A percentile compares a stretch with the other conserved stretches of the same genome.
Evolutionary conservation across 306 rosid species (phyloP).

Genomic region (Castanospermum australe): DNA sequence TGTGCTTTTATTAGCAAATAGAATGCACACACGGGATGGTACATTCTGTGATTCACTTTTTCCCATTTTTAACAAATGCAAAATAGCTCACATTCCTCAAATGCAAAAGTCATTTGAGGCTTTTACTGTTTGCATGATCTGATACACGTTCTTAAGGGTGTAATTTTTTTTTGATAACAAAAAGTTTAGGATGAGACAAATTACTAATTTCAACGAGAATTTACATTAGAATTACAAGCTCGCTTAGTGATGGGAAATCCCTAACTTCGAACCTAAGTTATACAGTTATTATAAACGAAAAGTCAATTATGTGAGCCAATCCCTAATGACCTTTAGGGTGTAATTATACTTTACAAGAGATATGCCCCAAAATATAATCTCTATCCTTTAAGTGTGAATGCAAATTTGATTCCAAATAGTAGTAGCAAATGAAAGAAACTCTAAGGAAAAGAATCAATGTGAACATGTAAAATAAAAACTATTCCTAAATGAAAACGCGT

Average conservation of each 20-base stretch:
- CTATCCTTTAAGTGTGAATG: slow-evolving; percentile 42
- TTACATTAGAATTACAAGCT: too few species aligned
- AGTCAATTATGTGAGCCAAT: too few species aligned
- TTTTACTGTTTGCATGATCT: slow-evolving; percentile 23
- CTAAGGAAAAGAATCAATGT: slow-evolving; percentile 13
- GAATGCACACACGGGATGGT: slow-evolving; percentile 10
- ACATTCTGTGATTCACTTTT: neutral
- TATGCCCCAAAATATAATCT: slow-evolving; percentile 11
- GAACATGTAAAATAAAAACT: slow-evolving; percentile 20
- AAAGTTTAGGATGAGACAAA: too few species aligned
- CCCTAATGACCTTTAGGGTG: too few species aligned
- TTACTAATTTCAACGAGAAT: too few species aligned
- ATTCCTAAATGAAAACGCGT: slow-evolving; percentile 30
- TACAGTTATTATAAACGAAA: too few species aligned
- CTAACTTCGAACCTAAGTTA: too few species aligned
- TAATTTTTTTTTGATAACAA: too few species aligned
- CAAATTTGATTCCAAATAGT: slow-evolving; percentile 1
- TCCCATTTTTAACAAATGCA: slow-evolving; percentile 15
- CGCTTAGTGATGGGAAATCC: too few species aligned
- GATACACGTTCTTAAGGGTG: slow-evolving; percentile 16
- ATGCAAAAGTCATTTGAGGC: neutral
- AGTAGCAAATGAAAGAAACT: slow-evolving; percentile 2
- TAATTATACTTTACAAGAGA: slow-evolving; percentile 13
- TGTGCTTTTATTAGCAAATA: slow-evolving; percentile 12
- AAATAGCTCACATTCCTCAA: neutral